Conservation (phyloP, 2,329 filamentous ascomycete species). For the Coniochaeta sp. region DNA sequence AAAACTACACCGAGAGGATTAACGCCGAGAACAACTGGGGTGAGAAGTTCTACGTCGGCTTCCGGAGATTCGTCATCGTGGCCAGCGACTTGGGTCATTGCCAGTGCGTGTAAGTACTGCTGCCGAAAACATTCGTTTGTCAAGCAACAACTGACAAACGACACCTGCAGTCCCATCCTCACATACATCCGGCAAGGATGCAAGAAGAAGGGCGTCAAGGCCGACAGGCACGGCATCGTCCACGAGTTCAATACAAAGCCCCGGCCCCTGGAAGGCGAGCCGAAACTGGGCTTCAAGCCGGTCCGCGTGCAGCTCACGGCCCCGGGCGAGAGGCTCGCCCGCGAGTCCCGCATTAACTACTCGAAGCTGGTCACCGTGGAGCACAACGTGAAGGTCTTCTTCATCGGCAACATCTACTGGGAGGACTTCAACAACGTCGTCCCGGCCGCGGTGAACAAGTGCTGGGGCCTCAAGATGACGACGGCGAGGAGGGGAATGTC, state of each 20-base stretch:
- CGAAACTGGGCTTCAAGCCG: slow-evolving; percentile 38
- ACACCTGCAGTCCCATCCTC: slow-evolving; percentile 38
- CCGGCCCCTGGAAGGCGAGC: slow-evolving; percentile 30
- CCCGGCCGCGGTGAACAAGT: slow-evolving; percentile 36
- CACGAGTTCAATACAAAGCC: slow-evolving; percentile 28
- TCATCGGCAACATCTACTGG: slow-evolving; percentile 40
- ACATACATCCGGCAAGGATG: slow-evolving; percentile 47
- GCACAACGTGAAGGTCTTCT: slow-evolving; percentile 51
- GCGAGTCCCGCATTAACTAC: slow-evolving; percentile 50
- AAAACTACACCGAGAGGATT: slow-evolving; percentile 18
- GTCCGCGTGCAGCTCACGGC: slow-evolving; percentile 38
- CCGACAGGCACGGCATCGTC: slow-evolving; percentile 47
- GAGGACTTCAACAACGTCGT: slow-evolving; percentile 34
- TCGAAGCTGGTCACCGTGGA: slow-evolving; percentile 49
- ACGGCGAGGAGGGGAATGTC: neutral
- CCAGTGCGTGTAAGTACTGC: slow-evolving; percentile 45
- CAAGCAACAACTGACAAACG: neutral
- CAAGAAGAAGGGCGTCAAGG: slow-evolving; percentile 44
- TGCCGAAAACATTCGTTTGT: neutral
- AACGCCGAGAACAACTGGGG: slow-evolving; percentile 18
- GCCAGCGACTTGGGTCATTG: slow-evolving; percentile 44
- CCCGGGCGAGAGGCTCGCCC: slow-evolving; percentile 34
- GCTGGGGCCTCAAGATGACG: slow-evolving; percentile 38
- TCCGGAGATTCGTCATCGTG: slow-evolving; percentile 49
- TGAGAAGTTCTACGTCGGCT: slow-evolving; percentile 37